phyloP scores from a whole-genome alignment of 2,329 filamentous ascomycete species.

The Verticillium alfalfae region DNA sequence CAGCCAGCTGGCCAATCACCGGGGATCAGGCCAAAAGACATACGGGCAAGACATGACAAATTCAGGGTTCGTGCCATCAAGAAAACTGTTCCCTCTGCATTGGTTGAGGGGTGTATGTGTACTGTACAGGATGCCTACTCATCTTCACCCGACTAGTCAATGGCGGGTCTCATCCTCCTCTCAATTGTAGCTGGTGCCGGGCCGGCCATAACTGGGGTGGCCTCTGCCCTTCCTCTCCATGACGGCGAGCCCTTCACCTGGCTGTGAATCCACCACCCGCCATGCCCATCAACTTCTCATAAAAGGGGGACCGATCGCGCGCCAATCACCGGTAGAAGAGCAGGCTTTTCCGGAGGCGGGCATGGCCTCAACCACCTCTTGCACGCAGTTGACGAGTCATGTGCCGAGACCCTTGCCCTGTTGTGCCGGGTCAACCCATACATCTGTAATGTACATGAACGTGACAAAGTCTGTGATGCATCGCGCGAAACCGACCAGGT shows the following conservation, averaged over 20 bases:
- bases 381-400: constrained; percentile 58
- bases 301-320: constrained; percentile 25
- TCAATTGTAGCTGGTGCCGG: background rate
- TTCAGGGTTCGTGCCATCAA: too few relatives aligned
- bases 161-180: background rate
- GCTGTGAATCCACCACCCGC: constrained; percentile 12
- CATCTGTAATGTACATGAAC: constrained; percentile 62
- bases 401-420: constrained; percentile 57
- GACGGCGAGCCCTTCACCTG: constrained; percentile 6
- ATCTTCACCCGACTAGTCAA: too few relatives aligned
- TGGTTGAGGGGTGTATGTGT: too few relatives aligned
- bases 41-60: too few relatives aligned
- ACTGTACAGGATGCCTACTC: too few relatives aligned
- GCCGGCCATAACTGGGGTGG: constrained; percentile 1
- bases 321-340: constrained; percentile 41
- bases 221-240: constrained; percentile 17
- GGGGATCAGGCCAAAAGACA: too few relatives aligned
- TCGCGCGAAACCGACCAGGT: constrained; percentile 50
- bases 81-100: too few relatives aligned
- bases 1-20: background rate
- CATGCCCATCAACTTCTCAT: constrained; percentile 23
- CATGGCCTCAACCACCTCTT: constrained; percentile 50
- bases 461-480: constrained; percentile 66
- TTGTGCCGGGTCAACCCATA: constrained; percentile 57
- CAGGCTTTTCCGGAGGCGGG: constrained; percentile 52